These are phyloP conservation scores for Russula sp. DNA, from an alignment of 768 basidiomycete species.

Conservation along the genomic window DNA sequence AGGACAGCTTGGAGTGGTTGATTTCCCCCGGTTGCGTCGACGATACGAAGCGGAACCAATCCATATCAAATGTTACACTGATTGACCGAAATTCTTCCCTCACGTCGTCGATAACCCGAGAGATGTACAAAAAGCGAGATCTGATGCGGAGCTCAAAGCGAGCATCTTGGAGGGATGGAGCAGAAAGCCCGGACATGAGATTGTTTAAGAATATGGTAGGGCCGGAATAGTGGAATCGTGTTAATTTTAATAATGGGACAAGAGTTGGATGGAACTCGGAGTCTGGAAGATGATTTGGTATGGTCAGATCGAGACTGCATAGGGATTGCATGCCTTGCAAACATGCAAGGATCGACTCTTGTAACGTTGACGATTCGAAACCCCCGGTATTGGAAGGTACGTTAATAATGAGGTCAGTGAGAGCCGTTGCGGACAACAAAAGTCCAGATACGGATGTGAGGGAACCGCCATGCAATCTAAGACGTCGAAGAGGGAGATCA, in stretches of 20 bases:
- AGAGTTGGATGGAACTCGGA: background rate
- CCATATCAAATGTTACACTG: rapidly evolving
- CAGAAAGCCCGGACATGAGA: background rate
- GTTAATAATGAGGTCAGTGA: background rate
- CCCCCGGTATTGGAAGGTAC: too few relatives aligned
- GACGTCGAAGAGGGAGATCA: background rate
- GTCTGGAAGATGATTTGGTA: rapidly evolving
- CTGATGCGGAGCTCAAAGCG: rapidly evolving
- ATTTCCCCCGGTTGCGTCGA: background rate
- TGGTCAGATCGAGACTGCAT: background rate
- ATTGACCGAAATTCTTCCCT: too few relatives aligned
- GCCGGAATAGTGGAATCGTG: background rate
- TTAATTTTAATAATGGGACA: background rate
- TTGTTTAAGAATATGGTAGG: background rate
- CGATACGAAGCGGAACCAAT: background rate
- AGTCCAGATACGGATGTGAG: background rate
- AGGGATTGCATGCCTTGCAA: conserved; percentile 1
- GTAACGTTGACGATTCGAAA: background rate
- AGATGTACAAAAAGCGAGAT: background rate
- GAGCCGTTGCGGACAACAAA: conserved; percentile 10
- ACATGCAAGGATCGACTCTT: background rate
- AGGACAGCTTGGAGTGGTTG: too few relatives aligned
- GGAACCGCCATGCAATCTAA: background rate
- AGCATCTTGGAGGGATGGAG: conserved; percentile 1
- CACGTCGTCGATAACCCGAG: background rate